Evolutionary conservation across 192 early-diverging fungal species (phyloP), one percentile per base, ranked within the genome.

Genomic region (Dissophora globulifera): DNA sequence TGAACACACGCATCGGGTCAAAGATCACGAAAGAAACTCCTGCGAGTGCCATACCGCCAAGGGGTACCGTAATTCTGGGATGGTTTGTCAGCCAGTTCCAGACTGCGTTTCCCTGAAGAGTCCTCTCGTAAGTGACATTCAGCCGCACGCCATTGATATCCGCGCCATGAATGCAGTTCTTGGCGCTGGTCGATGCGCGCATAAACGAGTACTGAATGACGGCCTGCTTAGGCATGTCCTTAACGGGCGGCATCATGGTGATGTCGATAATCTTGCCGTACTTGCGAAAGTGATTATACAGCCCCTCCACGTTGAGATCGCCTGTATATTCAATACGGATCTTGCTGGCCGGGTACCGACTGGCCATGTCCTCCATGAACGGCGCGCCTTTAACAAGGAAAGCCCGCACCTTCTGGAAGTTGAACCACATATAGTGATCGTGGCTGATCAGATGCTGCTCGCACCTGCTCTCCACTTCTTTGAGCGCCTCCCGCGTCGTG

Each of bases 1-100:
- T 94, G 65, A 96, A 97, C 43, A 91, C 85, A 40, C 97, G 90
- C 55, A 96, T 85, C 2, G 97, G 95, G 54, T 97, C 97, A 79
- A 98, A 97, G 19, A 95, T 69, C 23, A 89, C 84, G 75, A 95
- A 95, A 13, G 91, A 87, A 16, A 95, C 67, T 11, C 85, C 89
- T 0, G 94, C 94, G 15, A 94, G 69, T n/a, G 91, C 52, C 26
- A 46, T 35, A 57, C 57, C 72, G 3, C 63, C 72, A 3, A 67
- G 38, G 0, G 72, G 72, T 12, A 76, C 62, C 13, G 38, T 76
- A 47, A 67, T 26, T 25, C 58, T 58, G 0, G 72, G 63, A 22
- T 76, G 72, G 27, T 67, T 67, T 2, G 46, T 58, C n/a, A 76
- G 33, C 72, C 72, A 76, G 4, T 23, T 29, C 72, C 63, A 67